Evolutionary conservation across 345 rosid species (phyloP).

Genomic region (Eucalyptus sp.): DNA sequence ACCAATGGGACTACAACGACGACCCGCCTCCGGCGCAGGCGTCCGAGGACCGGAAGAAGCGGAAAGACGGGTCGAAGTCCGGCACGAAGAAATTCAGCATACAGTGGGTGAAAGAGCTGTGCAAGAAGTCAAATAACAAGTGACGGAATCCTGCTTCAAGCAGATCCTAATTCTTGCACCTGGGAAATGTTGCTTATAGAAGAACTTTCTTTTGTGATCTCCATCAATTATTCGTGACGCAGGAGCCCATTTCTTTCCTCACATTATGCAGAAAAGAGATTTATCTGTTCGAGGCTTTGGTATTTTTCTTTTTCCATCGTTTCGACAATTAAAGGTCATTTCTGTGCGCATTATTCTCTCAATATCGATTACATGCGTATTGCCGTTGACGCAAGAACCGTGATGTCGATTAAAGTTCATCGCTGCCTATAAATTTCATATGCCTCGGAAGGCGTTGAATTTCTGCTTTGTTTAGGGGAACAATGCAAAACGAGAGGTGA

Average conservation of each 20-base stretch:
- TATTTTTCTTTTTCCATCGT: neutral
- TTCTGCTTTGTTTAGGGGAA: neutral
- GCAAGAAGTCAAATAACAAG: conserved; percentile 14
- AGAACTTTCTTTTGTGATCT: neutral
- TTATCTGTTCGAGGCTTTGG: neutral
- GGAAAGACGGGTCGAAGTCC: conserved; percentile 5
- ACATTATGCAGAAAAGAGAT: neutral
- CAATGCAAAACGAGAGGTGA: neutral
- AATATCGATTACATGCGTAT: neutral
- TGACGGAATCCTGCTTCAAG: neutral
- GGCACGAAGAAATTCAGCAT: conserved; percentile 8
- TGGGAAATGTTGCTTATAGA: neutral
- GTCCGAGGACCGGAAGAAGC: conserved; percentile 10
- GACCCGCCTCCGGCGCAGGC: conserved; percentile 19
- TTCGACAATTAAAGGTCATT: neutral
- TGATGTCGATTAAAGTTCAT: neutral
- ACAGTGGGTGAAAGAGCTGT: conserved; percentile 22
- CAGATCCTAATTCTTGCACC: neutral
- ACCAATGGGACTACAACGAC: conserved; percentile 43
- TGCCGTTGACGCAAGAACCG: neutral
- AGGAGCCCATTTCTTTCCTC: neutral
- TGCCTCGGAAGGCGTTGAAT: neutral
- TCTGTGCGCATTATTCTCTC: neutral
- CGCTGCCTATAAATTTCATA: neutral
- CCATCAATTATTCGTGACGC: neutral